These are phyloP conservation scores for Cystobasidium slooffiae DNA, from an alignment of 1,284 basidiomycete species.

Conservation along the genomic window DNA sequence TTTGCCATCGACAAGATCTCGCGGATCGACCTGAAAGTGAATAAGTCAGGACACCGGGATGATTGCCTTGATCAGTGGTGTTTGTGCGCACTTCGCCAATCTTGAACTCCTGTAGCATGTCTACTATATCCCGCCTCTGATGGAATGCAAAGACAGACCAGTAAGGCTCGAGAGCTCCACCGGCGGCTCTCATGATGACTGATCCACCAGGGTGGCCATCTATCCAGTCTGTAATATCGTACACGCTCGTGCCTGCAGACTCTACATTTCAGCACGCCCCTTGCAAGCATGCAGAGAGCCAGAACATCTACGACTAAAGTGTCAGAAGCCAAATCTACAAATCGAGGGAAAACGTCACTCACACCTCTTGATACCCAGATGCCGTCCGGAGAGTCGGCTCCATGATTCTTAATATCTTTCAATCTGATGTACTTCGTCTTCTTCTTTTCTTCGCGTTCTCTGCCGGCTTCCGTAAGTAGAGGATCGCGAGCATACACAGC, in stretches of 20 bases:
- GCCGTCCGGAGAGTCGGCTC: slow-evolving; percentile 32
- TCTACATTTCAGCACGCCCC: background rate
- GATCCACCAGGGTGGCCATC: slow-evolving; percentile 37
- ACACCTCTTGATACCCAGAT: slow-evolving; percentile 41
- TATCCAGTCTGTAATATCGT: slow-evolving; percentile 42
- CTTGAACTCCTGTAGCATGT: slow-evolving; percentile 40
- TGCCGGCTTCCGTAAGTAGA: slow-evolving; percentile 27
- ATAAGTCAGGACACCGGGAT: background rate
- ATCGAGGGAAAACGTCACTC: background rate
- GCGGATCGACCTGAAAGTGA: slow-evolving; percentile 25
- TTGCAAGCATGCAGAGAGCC: background rate
- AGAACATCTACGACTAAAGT: background rate
- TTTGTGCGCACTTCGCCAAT: slow-evolving; percentile 28
- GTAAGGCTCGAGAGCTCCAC: slow-evolving; percentile 39
- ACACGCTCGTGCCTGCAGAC: slow-evolving; percentile 23
- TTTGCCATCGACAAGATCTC: slow-evolving; percentile 40
- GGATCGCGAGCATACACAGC: slow-evolving; percentile 22
- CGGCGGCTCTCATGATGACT: slow-evolving; percentile 34
- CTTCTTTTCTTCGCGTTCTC: slow-evolving; percentile 7
- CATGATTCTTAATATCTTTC: slow-evolving; percentile 36
- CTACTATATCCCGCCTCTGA: slow-evolving; percentile 21
- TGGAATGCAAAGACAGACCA: slow-evolving; percentile 43
- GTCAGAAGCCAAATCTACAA: background rate
- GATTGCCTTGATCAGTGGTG: background rate
- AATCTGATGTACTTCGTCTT: slow-evolving; percentile 23